A percentile compares a stretch with the other conserved stretches of the same genome.
Conservation (phyloP, 805 yeast genomes). For the Teunomyces aglyptinius region DNA sequence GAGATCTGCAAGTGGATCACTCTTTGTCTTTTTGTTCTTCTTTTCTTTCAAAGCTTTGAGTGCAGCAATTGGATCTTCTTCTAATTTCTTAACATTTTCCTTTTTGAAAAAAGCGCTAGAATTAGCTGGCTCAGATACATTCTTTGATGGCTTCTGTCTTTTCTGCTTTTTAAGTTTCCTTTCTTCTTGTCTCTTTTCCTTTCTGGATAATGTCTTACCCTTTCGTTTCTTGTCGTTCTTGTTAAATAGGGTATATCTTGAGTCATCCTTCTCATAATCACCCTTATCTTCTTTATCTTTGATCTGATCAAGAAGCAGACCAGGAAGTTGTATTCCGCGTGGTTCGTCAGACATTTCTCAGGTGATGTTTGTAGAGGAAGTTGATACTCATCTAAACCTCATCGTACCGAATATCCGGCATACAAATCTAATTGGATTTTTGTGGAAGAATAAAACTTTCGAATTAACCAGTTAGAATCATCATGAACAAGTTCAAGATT, state of each 20-base stretch:
- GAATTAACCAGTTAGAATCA: not conserved
- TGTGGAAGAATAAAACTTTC: too few species aligned
- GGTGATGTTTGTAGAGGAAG: not conserved
- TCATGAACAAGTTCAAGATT: conserved; percentile 33
- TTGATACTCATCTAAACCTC: conserved; percentile 2
- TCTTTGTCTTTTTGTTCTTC: conserved; percentile 9
- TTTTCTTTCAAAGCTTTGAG: conserved; percentile 14
- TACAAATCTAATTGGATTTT: not conserved
- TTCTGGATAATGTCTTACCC: conserved; percentile 27
- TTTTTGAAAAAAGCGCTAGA: conserved; percentile 2
- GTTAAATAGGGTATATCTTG: conserved; percentile 13
- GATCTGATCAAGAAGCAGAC: conserved; percentile 51
- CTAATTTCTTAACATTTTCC: not conserved
- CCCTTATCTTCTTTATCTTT: conserved; percentile 40
- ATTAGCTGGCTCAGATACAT: not conserved
- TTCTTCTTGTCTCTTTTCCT: conserved; percentile 36
- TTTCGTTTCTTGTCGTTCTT: conserved; percentile 19
- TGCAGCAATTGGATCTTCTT: conserved; percentile 13
- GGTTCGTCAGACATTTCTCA: conserved; percentile 11
- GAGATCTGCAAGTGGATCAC: conserved; percentile 7
- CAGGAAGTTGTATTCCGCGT: conserved; percentile 58
- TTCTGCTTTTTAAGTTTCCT: conserved; percentile 32
- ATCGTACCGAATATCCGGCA: not conserved
- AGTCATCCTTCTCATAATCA: conserved; percentile 39
- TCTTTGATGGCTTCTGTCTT: conserved; percentile 10